Percentiles rank a stretch among this genome's conserved stretches.
Evolutionary conservation across 495 filamentous ascomycete genomes (phyloP).

Genomic region (Lepraria neglecta): DNA sequence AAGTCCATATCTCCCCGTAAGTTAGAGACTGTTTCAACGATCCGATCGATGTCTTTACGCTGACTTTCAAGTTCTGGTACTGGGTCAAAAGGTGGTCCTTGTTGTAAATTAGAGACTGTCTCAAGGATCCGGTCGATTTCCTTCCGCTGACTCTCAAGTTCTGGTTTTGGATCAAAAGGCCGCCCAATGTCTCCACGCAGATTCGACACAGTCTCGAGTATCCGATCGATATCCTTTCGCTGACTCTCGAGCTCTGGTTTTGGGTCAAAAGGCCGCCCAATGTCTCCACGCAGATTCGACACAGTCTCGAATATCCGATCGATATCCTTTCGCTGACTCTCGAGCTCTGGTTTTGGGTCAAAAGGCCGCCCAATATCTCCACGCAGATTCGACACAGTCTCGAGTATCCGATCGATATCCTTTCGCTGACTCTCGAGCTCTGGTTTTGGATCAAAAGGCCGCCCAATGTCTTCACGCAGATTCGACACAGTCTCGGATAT

Average conservation of each 20-base stretch:
- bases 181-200: too few species aligned
- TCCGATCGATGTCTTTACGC: slow-evolving; percentile 8
- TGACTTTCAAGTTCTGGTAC: neutral
- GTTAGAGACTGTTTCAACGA: neutral
- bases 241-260: neutral
- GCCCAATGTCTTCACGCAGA: too few species aligned
- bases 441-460: neutral
- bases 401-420: slow-evolving; percentile 8
- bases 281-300: too few species aligned
- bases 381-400: neutral
- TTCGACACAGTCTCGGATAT: neutral
- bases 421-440: slow-evolving; percentile 1
- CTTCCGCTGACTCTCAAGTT: neutral
- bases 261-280: neutral
- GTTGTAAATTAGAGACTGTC: neutral
- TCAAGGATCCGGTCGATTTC: slow-evolving; percentile 10
- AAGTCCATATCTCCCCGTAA: slow-evolving; percentile 8
- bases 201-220: neutral
- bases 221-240: slow-evolving; percentile 8
- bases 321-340: slow-evolving; percentile 11
- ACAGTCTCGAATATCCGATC: neutral
- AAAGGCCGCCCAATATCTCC: too few species aligned
- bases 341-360: neutral
- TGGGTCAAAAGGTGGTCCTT: neutral
- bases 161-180: neutral